phyloP scores from a whole-genome alignment of 805 yeast genomes.

The Yamadazyma scolyti region DNA sequence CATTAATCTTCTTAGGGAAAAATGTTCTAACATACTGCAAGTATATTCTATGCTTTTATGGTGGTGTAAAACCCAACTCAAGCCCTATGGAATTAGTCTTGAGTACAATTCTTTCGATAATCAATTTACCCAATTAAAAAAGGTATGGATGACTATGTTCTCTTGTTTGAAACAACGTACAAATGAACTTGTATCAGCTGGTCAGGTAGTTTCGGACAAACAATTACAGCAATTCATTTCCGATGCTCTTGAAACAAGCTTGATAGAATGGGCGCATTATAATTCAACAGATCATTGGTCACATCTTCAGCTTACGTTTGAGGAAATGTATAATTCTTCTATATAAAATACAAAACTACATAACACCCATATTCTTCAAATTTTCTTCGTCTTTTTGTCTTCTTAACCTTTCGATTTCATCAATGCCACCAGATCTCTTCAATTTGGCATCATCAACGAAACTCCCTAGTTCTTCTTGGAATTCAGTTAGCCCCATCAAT shows the following conservation, averaged over 20 bases:
- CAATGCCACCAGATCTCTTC: slow-evolving; percentile 84
- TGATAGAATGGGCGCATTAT: no score
- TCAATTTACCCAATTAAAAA: slow-evolving; percentile 13
- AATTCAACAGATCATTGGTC: no score
- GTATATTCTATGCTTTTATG: slow-evolving; percentile 19
- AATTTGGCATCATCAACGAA: slow-evolving; percentile 78
- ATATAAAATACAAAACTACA: slow-evolving; percentile 5
- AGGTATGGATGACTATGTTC: slow-evolving; percentile 6
- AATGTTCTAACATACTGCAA: slow-evolving; percentile 4
- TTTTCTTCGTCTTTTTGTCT: slow-evolving; percentile 67
- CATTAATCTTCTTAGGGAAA: slow-evolving; percentile 4
- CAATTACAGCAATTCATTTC: no score
- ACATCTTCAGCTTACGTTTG: no score
- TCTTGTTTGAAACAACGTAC: no score
- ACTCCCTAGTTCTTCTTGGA: slow-evolving; percentile 79
- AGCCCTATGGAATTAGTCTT: slow-evolving; percentile 12
- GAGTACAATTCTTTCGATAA: slow-evolving; percentile 10
- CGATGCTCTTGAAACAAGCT: no score
- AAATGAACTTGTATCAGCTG: no score
- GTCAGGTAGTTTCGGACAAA: no score
- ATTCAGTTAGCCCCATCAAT: slow-evolving; percentile 54
- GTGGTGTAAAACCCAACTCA: slow-evolving; percentile 18
- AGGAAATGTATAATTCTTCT: neutral
- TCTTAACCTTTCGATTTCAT: slow-evolving; percentile 73
- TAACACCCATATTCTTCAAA: slow-evolving; percentile 32